Conservation (phyloP, 176 grass and related monocot species). For the Avena eriantha region DNA sequence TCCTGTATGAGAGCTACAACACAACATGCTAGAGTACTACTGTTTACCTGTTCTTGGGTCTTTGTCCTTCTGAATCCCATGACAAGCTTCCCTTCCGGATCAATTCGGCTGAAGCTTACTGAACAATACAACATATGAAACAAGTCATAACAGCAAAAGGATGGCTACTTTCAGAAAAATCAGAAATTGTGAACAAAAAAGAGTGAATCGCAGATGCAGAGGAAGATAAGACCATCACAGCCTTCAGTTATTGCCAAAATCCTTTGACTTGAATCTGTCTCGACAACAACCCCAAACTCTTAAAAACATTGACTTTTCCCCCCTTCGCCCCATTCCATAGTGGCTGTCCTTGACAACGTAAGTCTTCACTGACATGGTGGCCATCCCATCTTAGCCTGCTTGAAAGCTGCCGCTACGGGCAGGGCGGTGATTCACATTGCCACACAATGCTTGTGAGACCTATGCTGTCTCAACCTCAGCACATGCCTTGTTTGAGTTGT, state of each 20-base stretch:
- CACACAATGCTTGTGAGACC: neutral
- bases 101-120: constrained; percentile 96
- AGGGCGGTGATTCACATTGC: neutral
- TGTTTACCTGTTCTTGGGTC: constrained; percentile 74
- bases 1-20: neutral
- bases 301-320: constrained; percentile 3
- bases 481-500: neutral
- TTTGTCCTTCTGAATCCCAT: constrained; percentile 98
- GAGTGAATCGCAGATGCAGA: neutral
- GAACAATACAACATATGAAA: constrained; percentile 28
- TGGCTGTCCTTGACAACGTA: neutral
- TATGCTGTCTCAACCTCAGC: neutral
- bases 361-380: constrained; percentile 1
- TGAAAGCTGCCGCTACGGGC: neutral
- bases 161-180: neutral
- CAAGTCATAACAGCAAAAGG: constrained; percentile 20
- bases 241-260: constrained; percentile 17
- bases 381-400: neutral
- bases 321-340: neutral
- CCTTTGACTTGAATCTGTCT: constrained; percentile 6
- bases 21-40: neutral
- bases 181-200: neutral
- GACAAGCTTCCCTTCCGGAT: constrained; percentile 95
- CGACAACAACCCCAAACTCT: neutral
- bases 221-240: neutral